Base-by-base conservation (phyloP, 306 rosid species). In the Chamaecrista fasciculata region DNA sequence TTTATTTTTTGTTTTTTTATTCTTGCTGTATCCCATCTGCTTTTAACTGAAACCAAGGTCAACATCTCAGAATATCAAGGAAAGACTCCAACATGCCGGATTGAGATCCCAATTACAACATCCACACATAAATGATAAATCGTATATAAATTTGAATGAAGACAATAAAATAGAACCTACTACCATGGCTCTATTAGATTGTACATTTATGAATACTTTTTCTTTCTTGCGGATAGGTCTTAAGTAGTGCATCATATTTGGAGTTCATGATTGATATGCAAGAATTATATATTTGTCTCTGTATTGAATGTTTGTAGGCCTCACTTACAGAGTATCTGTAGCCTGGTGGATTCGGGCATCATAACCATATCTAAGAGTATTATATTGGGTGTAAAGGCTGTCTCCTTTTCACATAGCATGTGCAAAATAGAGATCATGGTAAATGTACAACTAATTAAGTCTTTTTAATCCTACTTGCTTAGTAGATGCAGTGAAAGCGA, bases 331-430 rank as follows among this genome's bases (percentile, higher is more conserved):
- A 79, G 83, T 76, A 76, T 79, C 84, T 76, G 78, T 77, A 73
- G 76, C 77, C 67, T 82, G 79, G 79, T 60, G 70, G 86, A 82
- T 71, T 85, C 72, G 67, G 86, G 76, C 85, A 92, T 92, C 91
- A 92, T 92, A 84, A 82, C 92, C 83, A 81, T 84, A 87, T 92
- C 85, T 78, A 58, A 50, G 15, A 59, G 49, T 42, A 31, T 65
- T 26, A 18, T 53, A 23, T 26, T 69, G 23, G 68, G 36, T 67
- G 36, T 62, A 76, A 76, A 47, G 56, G 66, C 63, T 34, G 21
- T 14, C 16, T 39, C 3, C 1, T 53, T 47, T 53, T 37, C 31
- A 52, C 12, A 29, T 29, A 18, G 4, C 66, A 67, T 62, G 59
- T 67, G 21, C 24, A 36, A 61, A 12, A 19, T 6, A 66, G 25